Percentiles rank a stretch among this genome's conserved stretches.
Evolutionary conservation across 495 filamentous ascomycete species (phyloP).

Genomic region (Bombardia bombarda): DNA sequence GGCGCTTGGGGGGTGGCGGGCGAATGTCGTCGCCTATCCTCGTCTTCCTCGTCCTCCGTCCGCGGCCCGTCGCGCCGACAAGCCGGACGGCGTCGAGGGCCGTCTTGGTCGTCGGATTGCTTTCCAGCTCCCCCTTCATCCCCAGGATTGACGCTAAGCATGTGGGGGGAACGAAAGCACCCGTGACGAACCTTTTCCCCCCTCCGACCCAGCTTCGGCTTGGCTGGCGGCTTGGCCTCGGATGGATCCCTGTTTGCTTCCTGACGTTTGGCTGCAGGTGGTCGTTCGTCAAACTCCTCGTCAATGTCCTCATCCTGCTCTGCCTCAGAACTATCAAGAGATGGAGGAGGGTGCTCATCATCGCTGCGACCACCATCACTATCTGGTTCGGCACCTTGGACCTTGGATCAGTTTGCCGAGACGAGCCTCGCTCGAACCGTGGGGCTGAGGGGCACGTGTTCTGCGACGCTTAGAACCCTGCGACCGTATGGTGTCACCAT

Average conservation of each 20-base stretch:
- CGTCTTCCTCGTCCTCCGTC: constrained; percentile 8
- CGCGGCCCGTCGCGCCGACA: constrained; percentile 1
- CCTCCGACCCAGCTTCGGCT: too few relatives aligned
- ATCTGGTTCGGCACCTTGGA: neutral
- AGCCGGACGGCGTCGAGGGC: constrained; percentile 2
- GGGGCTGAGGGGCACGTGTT: neutral
- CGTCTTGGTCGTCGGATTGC: neutral
- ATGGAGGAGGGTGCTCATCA: neutral
- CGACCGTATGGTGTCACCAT: neutral
- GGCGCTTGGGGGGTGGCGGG: constrained; percentile 5
- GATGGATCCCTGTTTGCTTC: too few relatives aligned
- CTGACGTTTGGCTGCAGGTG: too few relatives aligned
- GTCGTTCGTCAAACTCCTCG: too few relatives aligned
- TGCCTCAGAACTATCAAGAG: neutral
- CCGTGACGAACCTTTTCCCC: neutral
- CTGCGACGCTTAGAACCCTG: neutral
- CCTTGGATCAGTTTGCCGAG: neutral
- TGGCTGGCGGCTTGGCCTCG: too few relatives aligned
- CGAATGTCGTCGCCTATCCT: constrained; percentile 3
- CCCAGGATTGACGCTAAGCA: neutral
- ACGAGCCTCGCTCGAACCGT: neutral
- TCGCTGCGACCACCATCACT: neutral
- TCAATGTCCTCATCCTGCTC: too few relatives aligned
- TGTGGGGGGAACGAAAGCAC: neutral
- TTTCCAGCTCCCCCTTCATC: neutral